Evolutionary conservation across 2,329 filamentous ascomycete genomes (phyloP), one percentile per base, ranked within the genome.

Genomic region (Cladophialophora psammophila): DNA sequence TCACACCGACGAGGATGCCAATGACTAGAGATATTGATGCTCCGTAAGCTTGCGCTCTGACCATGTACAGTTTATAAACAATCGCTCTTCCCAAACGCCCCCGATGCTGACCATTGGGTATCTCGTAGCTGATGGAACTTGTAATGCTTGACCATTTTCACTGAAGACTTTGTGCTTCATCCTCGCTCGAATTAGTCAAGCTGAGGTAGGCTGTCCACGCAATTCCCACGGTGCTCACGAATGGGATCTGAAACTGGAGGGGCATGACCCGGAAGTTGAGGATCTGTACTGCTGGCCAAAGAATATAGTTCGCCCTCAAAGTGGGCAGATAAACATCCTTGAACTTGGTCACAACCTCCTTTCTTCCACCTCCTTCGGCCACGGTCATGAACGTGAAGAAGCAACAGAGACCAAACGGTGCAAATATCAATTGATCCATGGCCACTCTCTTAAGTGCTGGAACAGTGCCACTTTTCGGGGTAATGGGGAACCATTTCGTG

Each of bases 371-470:
- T 32, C 95, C 95, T 80, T 99, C 95, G 12, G 94, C 92, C 15
- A 98, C 80, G 0, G 95, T 98, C 94, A 99, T 98, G 80, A 90
- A 94, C 0, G 92, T 93, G 79, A 98, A 99, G 84, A 99, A 99
- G 72, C 87, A 85, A 13, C 87, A 91, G 64, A 99, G 87, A 81
- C 92, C 93, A 71, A 95, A 87, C 1, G 95, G 95, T 48, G 95
- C 93, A 80, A 98, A 98, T 60, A 97, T 85, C 35, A 98, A 84
- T 81, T 99, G 95, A 78, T 99, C 95, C 74, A 95, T 90, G 7
- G 91, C 91, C 18, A 98, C 93, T 68, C 94, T 87, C 85, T 97
- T 96, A 80, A 98, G 80, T 2, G 93, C 93, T 36, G 93, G 93
- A 2, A 84, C 82, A 58, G 93, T 90, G 1, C 90, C 90, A 73